A percentile compares a stretch with the other conserved stretches of the same genome.
These are phyloP conservation scores for Lojkania enalia DNA, from an alignment of 2,329 filamentous ascomycete genomes.

Conservation along the genomic window DNA sequence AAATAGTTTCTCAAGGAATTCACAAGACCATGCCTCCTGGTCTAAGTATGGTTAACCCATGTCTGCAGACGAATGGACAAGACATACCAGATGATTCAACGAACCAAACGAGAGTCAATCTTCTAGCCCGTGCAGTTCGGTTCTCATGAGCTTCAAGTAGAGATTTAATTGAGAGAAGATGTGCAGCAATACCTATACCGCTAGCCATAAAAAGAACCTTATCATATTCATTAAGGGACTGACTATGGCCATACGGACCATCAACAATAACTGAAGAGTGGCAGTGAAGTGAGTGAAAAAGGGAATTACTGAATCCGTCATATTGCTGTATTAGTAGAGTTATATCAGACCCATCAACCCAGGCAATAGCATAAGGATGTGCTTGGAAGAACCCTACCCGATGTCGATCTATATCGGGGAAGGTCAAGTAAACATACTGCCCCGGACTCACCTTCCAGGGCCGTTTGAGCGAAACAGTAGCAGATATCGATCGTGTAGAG, in stretches of 20 bases:
- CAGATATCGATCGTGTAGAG: neutral
- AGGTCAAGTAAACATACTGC: constrained; percentile 13
- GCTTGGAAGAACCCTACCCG: constrained; percentile 7
- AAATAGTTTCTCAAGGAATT: constrained; percentile 5
- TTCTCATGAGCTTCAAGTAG: constrained; percentile 13
- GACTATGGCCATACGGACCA: constrained; percentile 14
- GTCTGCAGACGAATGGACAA: neutral
- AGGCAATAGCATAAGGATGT: constrained; percentile 12
- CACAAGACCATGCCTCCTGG: constrained; percentile 12
- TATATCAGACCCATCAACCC: constrained; percentile 5
- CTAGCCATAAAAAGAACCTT: constrained; percentile 16
- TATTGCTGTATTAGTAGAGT: constrained; percentile 7
- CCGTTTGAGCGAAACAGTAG: constrained; percentile 4
- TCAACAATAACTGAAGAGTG: constrained; percentile 11
- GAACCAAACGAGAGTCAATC: constrained; percentile 14
- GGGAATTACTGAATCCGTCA: constrained; percentile 9
- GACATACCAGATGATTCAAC: constrained; percentile 11
- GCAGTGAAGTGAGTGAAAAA: neutral
- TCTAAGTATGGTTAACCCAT: constrained; percentile 5
- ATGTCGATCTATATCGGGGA: constrained; percentile 6
- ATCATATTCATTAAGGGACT: constrained; percentile 8
- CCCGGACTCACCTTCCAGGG: constrained; percentile 8
- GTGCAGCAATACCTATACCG: constrained; percentile 16
- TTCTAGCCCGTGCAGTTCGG: constrained; percentile 12
- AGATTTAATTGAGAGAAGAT: constrained; percentile 11